Base-by-base conservation (phyloP, 768 basidiomycete species). In the Amanita subjunquillea region DNA sequence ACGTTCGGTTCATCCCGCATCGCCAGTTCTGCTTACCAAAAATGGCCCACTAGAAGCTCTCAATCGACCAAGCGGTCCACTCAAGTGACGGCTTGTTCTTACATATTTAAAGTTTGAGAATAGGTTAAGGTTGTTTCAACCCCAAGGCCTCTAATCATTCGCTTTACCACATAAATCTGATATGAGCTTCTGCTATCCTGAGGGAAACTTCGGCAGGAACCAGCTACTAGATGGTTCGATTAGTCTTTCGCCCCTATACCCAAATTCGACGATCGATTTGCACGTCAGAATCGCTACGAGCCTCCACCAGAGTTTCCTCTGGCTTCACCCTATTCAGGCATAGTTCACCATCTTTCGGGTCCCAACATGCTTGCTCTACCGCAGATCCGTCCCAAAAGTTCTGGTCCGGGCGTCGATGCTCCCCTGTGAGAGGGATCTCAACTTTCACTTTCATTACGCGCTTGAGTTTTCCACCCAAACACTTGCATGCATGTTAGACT, bases 251-350 rank as follows among this genome's bases (percentile, higher is more conserved):
- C 85, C 87, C 86, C 86, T 87, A 88, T 87, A 87, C 85, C 84
- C 85, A 87, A 85, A 83, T 88, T 85, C 74, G 82, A 87, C 85
- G 82, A 88, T 87, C 82, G 85, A 88, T 88, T 88, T 89, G 87
- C 87, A 88, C 83, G 83, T 87, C 87, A 89, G 87, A 87, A 89
- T 83, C 81, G 85, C 87, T 88, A 85, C 82, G 81, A 85, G 83
- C 86, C 83, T 87, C 85, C 85, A 88, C 84, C 86, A 87, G 85
- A 85, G 87, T 89, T 88, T 88, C 85, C 87, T 85, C 85, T 88
- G 86, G 85, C 86, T 87, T 86, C 82, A 76, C 83, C 83, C 83
- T 86, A 83, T 80, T 82, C 83, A 85, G 69, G 69, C 82, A 86
- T 85, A 85, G 82, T 85, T 85, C 83, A 85, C 83, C 83, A 85